Evolutionary conservation across 2,329 filamentous ascomycete species (phyloP).

Genomic region (Sodiomyces alkalinus): DNA sequence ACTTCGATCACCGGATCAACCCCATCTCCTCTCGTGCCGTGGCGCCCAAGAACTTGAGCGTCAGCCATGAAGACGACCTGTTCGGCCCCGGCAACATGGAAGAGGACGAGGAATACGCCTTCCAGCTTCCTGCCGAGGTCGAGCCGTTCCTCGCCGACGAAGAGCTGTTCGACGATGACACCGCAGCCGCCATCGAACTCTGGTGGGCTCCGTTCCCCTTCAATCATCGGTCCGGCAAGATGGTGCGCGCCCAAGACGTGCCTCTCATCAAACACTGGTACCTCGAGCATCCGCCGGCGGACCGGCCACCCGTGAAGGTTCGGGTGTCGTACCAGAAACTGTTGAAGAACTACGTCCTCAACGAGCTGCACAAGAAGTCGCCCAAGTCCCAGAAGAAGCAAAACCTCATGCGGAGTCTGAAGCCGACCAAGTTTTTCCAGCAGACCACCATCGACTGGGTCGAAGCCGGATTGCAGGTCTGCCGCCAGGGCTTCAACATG

Average conservation of each 20-base stretch:
- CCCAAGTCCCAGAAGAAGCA: slow-evolving; percentile 95
- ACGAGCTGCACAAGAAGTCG: slow-evolving; percentile 90
- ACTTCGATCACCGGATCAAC: slow-evolving; percentile 96
- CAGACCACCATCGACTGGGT: slow-evolving; percentile 99
- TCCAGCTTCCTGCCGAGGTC: slow-evolving; percentile 63
- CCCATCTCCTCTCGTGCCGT: slow-evolving; percentile 92
- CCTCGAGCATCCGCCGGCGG: slow-evolving; percentile 80
- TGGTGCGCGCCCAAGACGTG: slow-evolving; percentile 95
- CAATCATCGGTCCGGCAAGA: slow-evolving; percentile 80
- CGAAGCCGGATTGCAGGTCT: slow-evolving; percentile 94
- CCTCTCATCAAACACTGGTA: slow-evolving; percentile 98
- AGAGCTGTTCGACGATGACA: slow-evolving; percentile 77
- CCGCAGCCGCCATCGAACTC: slow-evolving; percentile 75
- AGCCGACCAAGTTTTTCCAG: slow-evolving; percentile 98
- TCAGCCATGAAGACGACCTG: slow-evolving; percentile 86
- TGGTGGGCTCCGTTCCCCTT: slow-evolving; percentile 99
- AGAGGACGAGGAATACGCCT: slow-evolving; percentile 64
- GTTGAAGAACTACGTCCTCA: slow-evolving; percentile 88
- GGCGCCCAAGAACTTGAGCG: slow-evolving; percentile 80
- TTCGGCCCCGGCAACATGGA: slow-evolving; percentile 70
- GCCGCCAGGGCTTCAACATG: slow-evolving; percentile 98
- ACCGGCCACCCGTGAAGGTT: slow-evolving; percentile 83
- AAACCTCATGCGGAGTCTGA: slow-evolving; percentile 74
- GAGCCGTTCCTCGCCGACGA: slow-evolving; percentile 86
- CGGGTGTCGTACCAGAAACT: slow-evolving; percentile 97